phyloP scores from a whole-genome alignment of 2,329 filamentous ascomycete species.

The Meredithiella fracta region DNA sequence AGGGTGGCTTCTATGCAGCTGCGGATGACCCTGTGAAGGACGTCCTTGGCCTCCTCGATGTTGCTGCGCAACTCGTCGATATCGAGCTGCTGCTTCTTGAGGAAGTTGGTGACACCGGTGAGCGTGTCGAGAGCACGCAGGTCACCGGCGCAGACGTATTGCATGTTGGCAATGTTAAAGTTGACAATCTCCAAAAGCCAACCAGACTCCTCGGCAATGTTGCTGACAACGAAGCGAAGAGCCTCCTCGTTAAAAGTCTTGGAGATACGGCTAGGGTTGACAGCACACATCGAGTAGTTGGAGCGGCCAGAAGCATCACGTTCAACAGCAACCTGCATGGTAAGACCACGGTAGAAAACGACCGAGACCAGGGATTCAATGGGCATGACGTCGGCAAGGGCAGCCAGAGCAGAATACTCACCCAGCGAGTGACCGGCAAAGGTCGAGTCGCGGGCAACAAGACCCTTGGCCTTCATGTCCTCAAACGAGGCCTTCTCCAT shows the following conservation, averaged over 20 bases:
- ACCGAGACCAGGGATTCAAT: conserved; percentile 97
- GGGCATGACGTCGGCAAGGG: conserved; percentile 96
- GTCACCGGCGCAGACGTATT: conserved; percentile 58
- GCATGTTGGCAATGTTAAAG: conserved; percentile 67
- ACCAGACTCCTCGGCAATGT: conserved; percentile 79
- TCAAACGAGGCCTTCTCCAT: conserved; percentile 99
- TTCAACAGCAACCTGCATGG: conserved; percentile 98
- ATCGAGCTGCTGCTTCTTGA: conserved; percentile 94
- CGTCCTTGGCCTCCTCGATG: conserved; percentile 79
- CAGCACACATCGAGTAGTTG: conserved; percentile 98
- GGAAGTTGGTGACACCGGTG: conserved; percentile 75
- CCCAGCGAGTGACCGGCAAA: conserved; percentile 96
- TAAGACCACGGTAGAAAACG: conserved; percentile 96
- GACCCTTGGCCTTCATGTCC: conserved; percentile 94
- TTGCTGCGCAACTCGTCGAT: conserved; percentile 84
- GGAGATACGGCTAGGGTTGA: conserved; percentile 94
- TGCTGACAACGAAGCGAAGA: conserved; percentile 90
- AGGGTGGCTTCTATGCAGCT: conserved; percentile 76
- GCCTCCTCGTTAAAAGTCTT: conserved; percentile 98
- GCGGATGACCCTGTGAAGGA: conserved; percentile 79
- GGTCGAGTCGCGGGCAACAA: conserved; percentile 89
- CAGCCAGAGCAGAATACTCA: conserved; percentile 93
- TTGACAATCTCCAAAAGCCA: conserved; percentile 99
- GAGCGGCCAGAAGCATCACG: conserved; percentile 83
- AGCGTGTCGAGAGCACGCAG: conserved; percentile 55